These are phyloP conservation scores for Cymbidium sinense DNA, from an alignment of 106 monocot species.

Conservation along the genomic window DNA sequence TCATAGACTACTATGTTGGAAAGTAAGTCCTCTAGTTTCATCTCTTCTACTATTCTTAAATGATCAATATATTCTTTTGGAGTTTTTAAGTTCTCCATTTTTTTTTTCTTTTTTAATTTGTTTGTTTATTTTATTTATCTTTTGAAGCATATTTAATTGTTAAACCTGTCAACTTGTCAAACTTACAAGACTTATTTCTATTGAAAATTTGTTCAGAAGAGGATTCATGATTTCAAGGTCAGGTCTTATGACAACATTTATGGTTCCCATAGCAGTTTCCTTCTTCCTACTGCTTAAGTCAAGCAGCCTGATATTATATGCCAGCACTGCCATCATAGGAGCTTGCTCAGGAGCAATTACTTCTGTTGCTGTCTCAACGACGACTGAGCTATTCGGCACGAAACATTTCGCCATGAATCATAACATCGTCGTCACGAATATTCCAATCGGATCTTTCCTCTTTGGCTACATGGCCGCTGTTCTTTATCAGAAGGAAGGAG, in stretches of 20 bases:
- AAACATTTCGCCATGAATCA: slow-evolving; percentile 66
- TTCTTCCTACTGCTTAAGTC: slow-evolving; percentile 46
- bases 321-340: slow-evolving; percentile 51
- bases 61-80: too few species aligned
- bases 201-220: slow-evolving; percentile 8
- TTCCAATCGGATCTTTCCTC: slow-evolving; percentile 71
- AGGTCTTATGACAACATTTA: slow-evolving; percentile 41
- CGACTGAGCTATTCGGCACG: slow-evolving; percentile 49
- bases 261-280: slow-evolving; percentile 44
- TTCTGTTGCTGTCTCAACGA: slow-evolving; percentile 50
- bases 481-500: slow-evolving; percentile 39
- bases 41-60: too few species aligned
- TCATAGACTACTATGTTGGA: slow-evolving; percentile 41
- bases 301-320: slow-evolving; percentile 28
- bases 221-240: slow-evolving; percentile 27
- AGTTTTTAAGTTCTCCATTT: too few species aligned
- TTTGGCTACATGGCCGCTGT: slow-evolving; percentile 64
- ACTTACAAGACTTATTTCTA: neutral
- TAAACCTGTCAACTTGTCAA: too few species aligned
- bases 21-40: slow-evolving; percentile 27
- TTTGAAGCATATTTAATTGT: too few species aligned
- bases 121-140: too few species aligned
- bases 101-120: too few species aligned
- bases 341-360: slow-evolving; percentile 54
- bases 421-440: slow-evolving; percentile 70